Base-by-base conservation (phyloP, 2,329 filamentous ascomycete species). In the Aspergillus brasiliensis region DNA sequence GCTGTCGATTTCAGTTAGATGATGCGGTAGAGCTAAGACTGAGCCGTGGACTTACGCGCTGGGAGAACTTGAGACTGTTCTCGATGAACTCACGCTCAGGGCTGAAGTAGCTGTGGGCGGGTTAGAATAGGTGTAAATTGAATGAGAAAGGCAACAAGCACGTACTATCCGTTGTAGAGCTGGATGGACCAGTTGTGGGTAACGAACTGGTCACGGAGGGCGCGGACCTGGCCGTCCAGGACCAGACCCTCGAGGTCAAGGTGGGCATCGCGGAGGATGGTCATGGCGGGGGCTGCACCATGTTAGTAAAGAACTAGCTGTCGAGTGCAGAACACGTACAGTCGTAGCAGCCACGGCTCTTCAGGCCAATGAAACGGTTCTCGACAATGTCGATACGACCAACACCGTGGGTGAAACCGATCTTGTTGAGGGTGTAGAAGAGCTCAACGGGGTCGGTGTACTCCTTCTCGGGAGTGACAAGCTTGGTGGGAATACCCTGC, bases 341-440 rank as follows among this genome's bases (percentile, higher is more conserved):
- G 63, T 93, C 91, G 81, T 93, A 93, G 82, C 90, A 93, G 69
- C 91, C 91, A 70, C 91, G 86, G 67, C 84, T 88, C 82, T 93
- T 93, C 69, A 93, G 83, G 64, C 90, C 91, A 72, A 91, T 89
- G 81, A 89, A 91, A 56, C 91, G 85, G 81, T 91, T 90, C 78
- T 92, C 90, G 62, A 93, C 90, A 72, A 94, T 94, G 76, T 94
- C 91, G 66, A 94, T 88, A 71, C 91, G 83, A 70, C 91, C 91
- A 67, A 94, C 85, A 74, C 91, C 91, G 79, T 92, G 82, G 65
- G 81, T 83, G 74, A 86, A 84, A 65, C 86, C 91, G 65, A 94
- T 88, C 60, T 85, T 81, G 79, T 93, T 93, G 68, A 86, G 82
- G 58, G 85, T 83, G 62, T 86, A 81, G 82, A 94, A 94, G 59